Percentiles rank a stretch among this genome's conserved stretches.
phyloP scores from a whole-genome alignment of 2,329 filamentous ascomycete species.

The Penicillium sp. region DNA sequence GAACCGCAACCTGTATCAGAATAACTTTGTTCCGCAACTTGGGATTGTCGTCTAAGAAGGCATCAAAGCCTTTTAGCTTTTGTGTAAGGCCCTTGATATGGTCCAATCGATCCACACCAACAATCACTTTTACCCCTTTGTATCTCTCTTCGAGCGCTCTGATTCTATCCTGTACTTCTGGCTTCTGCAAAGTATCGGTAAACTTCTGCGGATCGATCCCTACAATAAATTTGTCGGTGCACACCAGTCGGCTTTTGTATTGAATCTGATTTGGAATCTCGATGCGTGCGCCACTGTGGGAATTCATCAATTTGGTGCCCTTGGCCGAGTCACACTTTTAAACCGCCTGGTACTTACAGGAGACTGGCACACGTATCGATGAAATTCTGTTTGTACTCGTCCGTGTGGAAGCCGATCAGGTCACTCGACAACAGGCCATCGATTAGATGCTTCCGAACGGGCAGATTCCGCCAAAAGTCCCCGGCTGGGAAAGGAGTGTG shows the following conservation, averaged over 20 bases:
- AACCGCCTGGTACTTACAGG: too few species aligned
- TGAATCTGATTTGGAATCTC: slow-evolving; percentile 81
- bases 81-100: slow-evolving; percentile 97
- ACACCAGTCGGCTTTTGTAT: slow-evolving; percentile 79
- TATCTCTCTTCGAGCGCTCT: slow-evolving; percentile 79
- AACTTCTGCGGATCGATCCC: slow-evolving; percentile 97
- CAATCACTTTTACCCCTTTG: slow-evolving; percentile 85
- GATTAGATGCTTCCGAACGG: slow-evolving; percentile 81
- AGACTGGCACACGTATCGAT: slow-evolving; percentile 85
- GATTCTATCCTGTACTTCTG: slow-evolving; percentile 80
- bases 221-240: slow-evolving; percentile 88
- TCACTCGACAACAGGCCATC: slow-evolving; percentile 83
- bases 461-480: slow-evolving; percentile 88
- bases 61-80: slow-evolving; percentile 89
- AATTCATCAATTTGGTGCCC: neutral
- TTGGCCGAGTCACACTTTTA: too few species aligned
- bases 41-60: slow-evolving; percentile 88
- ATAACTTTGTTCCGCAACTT: slow-evolving; percentile 94
- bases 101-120: slow-evolving; percentile 90
- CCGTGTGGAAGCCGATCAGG: slow-evolving; percentile 95
- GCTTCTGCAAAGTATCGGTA: slow-evolving; percentile 75
- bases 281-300: slow-evolving; percentile 53
- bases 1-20: slow-evolving; percentile 90
- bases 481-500: slow-evolving; percentile 91
- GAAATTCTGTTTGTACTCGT: slow-evolving; percentile 91